These are phyloP conservation scores for Saccharomyces hybrid DNA, from an alignment of 1,139 yeast species.

Conservation along the genomic window DNA sequence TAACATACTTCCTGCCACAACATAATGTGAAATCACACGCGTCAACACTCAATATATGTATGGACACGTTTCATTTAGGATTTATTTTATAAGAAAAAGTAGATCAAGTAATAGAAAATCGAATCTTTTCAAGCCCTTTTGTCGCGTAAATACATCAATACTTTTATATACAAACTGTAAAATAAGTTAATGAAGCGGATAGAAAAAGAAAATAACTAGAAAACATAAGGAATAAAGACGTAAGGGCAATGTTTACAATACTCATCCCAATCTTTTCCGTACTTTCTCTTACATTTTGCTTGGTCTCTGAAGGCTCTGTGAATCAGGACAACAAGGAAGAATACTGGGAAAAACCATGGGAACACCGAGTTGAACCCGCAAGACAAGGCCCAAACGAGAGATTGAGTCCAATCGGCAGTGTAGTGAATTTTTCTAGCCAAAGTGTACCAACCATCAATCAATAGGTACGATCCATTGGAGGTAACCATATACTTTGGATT, in stretches of 20 bases:
- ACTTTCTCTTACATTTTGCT: slow-evolving; percentile 73
- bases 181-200: not conserved
- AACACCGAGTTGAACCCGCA: slow-evolving; percentile 83
- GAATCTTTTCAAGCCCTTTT: not conserved
- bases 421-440: slow-evolving; percentile 91
- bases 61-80: not conserved
- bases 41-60: not conserved
- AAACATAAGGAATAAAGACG: slow-evolving; percentile 81
- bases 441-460: slow-evolving; percentile 90
- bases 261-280: slow-evolving; percentile 89
- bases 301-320: slow-evolving; percentile 88
- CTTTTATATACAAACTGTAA: not conserved
- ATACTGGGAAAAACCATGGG: slow-evolving; percentile 94
- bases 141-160: not conserved
- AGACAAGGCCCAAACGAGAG: slow-evolving; percentile 83
- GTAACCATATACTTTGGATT: slow-evolving; percentile 82
- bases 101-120: not conserved
- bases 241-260: slow-evolving; percentile 86
- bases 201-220: slow-evolving; percentile 31
- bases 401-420: slow-evolving; percentile 87
- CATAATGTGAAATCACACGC: not conserved
- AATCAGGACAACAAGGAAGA: slow-evolving; percentile 75
- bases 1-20: slow-evolving; percentile 29
- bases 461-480: slow-evolving; percentile 70
- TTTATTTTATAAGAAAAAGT: not conserved